Evolutionary conservation across 1,139 yeast species (phyloP).

Genomic region (Saccharomyces hybrid): DNA sequence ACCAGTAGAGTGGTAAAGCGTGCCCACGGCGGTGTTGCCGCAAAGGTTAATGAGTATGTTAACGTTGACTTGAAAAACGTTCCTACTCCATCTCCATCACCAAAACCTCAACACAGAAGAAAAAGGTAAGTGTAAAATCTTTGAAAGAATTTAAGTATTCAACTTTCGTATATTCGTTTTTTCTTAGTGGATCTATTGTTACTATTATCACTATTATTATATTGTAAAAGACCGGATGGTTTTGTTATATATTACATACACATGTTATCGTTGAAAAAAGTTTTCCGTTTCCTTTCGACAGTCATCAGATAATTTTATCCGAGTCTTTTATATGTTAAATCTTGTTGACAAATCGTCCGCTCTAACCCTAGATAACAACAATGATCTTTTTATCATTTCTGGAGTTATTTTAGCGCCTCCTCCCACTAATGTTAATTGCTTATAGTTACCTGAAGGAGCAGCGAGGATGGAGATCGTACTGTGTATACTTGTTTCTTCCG

Average conservation of each 20-base stretch:
- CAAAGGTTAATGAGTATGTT: slow-evolving; percentile 59
- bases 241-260: slow-evolving; percentile 1
- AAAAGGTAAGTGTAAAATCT: slow-evolving; percentile 29
- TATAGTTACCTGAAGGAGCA: slow-evolving; percentile 30
- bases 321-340: neutral
- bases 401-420: slow-evolving; percentile 41
- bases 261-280: neutral
- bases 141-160: neutral
- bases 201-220: neutral
- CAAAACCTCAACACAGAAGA: slow-evolving; percentile 31
- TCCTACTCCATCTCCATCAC: slow-evolving; percentile 38
- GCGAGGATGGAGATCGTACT: slow-evolving; percentile 31
- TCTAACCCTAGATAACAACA: slow-evolving; percentile 40
- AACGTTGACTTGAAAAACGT: slow-evolving; percentile 40
- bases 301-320: neutral
- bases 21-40: slow-evolving; percentile 75
- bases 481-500: slow-evolving; percentile 48
- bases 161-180: neutral
- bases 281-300: neutral
- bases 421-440: slow-evolving; percentile 36
- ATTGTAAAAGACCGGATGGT: neutral
- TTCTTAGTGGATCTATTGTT: neutral
- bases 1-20: slow-evolving; percentile 50
- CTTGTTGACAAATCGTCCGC: slow-evolving; percentile 29
- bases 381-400: slow-evolving; percentile 40